Evolutionary conservation across 2,329 filamentous ascomycete species (phyloP), one percentile per base, ranked within the genome.

Genomic region (Penicillium sp.): DNA sequence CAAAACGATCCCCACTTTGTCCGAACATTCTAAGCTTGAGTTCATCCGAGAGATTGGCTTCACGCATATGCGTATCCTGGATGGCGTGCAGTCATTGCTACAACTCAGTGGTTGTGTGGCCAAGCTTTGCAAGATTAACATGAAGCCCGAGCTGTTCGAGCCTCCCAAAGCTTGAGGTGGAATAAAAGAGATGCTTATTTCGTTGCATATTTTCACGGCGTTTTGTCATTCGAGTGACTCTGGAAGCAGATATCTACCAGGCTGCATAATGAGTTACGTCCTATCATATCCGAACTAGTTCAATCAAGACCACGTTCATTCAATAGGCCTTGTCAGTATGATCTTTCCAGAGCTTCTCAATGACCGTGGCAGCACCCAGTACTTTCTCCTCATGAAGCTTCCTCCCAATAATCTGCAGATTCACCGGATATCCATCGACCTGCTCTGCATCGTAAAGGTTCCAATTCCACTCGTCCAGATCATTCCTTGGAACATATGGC

Each of bases 1-100:
- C 38, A 99, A 97, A 77, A 95, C 90, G 1, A 90, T 97, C 52
- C 88, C 89, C 2, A 89, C 87, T 1, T 75, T 99, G 49, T 93
- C 89, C 59, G 93, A 99, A 73, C 90, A 97, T 70, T 84, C 90
- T 13, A 96, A 96, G 75, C 77, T 99, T 54, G 92, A 97, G 68
- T 99, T 97, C 62, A 95, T 97, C 74, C 92, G 90, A 74, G 93
- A 96, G 74, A 99, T 99, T 71, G 93, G 93, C 45, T 97, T 97
- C 72, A 95, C 93, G 2, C 93, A 99, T 68, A 99, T 99, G 93
- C 91, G 95, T 70, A 92, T 99, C 48, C 76, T 99, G n/a, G 93
- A 99, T 67, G 93, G 93, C 27, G 89, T 99, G 19, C 92, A 97
- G 73, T 96, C 92, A 7, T 80, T 96, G 55, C 79, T 99, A 50